Evolutionary conservation across 208 protist genomes (phyloP).

Genomic region (Herpetomonas samuelpessoai): DNA sequence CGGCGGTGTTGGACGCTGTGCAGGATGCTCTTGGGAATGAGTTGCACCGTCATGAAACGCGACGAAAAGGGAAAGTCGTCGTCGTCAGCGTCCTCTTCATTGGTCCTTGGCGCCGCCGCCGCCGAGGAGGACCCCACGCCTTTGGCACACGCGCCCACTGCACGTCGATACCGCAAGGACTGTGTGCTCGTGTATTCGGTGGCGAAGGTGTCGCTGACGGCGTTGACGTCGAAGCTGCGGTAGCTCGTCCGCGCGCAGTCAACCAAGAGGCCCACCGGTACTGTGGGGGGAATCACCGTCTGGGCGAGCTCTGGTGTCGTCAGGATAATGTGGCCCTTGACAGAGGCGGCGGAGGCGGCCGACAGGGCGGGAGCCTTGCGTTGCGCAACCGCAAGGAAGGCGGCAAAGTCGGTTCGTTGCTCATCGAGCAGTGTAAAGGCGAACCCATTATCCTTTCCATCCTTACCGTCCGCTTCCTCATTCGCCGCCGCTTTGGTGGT

Average conservation of each 20-base stretch:
- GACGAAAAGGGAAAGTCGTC: background rate
- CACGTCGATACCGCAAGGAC: constrained; percentile 56
- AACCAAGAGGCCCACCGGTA: constrained; percentile 69
- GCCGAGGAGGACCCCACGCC: background rate
- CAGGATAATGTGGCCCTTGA: constrained; percentile 49
- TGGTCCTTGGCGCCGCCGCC: background rate
- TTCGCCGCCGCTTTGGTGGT: background rate
- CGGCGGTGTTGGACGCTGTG: constrained; percentile 74
- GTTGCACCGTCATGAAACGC: constrained; percentile 65
- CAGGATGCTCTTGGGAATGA: constrained; percentile 79
- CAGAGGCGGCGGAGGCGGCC: background rate
- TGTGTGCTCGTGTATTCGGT: constrained; percentile 58
- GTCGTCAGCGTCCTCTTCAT: background rate
- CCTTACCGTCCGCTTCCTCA: background rate
- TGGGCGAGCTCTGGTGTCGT: constrained; percentile 59
- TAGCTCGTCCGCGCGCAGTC: constrained; percentile 72
- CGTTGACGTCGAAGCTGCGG: constrained; percentile 34
- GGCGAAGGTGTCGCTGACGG: constrained; percentile 35
- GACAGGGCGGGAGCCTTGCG: background rate
- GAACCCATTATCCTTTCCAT: background rate
- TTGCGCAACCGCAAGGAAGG: constrained; percentile 24
- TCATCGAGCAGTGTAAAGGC: constrained; percentile 25
- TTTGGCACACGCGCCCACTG: constrained; percentile 19
- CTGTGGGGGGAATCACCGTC: constrained; percentile 51
- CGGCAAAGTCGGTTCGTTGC: constrained; percentile 10